Conservation (phyloP, 352 stramenopile genomes). For the Globisporangium sylvaticum region DNA sequence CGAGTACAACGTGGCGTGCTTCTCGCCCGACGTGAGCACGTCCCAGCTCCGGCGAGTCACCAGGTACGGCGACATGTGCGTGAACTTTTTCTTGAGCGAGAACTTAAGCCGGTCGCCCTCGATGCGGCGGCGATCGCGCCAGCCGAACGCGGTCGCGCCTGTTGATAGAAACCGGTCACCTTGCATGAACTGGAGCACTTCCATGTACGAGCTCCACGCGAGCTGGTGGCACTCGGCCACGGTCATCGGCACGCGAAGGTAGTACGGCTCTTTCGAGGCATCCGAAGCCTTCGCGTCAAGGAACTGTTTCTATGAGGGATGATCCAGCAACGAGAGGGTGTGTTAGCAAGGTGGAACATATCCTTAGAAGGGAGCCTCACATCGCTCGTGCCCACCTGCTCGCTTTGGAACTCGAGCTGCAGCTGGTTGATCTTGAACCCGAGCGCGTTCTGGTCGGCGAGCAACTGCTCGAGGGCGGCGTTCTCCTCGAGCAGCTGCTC, state of each 20-base stretch:
- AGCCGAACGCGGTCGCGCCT: constrained; percentile 28
- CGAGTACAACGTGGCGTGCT: constrained; percentile 36
- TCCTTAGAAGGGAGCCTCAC: neutral
- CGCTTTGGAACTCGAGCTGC: constrained; percentile 26
- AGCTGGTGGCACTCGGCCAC: constrained; percentile 41
- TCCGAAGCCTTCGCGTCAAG: neutral
- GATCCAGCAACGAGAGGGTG: neutral
- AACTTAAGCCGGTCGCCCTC: constrained; percentile 27
- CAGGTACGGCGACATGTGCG: constrained; percentile 11
- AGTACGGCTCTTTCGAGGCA: constrained; percentile 5
- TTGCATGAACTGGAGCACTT: constrained; percentile 39
- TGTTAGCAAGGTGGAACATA: neutral
- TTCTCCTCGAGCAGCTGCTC: constrained; percentile 51
- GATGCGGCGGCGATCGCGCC: constrained; percentile 25
- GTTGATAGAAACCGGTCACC: constrained; percentile 32
- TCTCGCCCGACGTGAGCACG: constrained; percentile 15
- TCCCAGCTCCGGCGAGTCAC: constrained; percentile 23
- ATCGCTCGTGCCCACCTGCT: constrained; percentile 12
- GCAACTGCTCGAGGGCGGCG: constrained; percentile 38
- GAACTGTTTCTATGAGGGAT: neutral
- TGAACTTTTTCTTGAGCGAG: constrained; percentile 29
- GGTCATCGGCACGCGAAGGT: constrained; percentile 26
- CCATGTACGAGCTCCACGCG: constrained; percentile 27
- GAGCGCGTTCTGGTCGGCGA: constrained; percentile 38
- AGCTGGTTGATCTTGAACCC: constrained; percentile 33